Conservation (phyloP, 2,329 filamentous ascomycete species). For the Fusarium nygamai region DNA sequence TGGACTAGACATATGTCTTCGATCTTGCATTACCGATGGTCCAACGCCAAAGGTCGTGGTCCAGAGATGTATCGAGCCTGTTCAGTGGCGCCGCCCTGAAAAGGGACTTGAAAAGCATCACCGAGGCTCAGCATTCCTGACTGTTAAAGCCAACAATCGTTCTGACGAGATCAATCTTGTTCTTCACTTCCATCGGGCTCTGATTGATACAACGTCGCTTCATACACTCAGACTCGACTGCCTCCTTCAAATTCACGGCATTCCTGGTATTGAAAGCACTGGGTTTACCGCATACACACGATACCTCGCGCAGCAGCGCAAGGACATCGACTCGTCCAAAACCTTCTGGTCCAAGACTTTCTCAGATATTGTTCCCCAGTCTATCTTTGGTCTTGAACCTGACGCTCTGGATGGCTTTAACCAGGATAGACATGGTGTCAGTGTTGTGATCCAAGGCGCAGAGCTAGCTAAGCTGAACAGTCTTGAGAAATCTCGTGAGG, state of each 20-base stretch:
- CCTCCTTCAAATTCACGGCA: not conserved
- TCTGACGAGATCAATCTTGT: not conserved
- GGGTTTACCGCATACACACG: not conserved
- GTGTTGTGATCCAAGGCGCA: not conserved
- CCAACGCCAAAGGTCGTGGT: not conserved
- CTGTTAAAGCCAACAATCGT: not conserved
- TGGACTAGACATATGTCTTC: not conserved
- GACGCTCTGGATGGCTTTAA: not conserved
- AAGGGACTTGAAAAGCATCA: not conserved
- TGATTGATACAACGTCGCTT: not conserved
- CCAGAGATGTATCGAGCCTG: not conserved
- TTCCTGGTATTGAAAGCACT: slow-evolving; percentile 9
- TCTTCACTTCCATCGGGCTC: not conserved
- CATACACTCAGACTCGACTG: slow-evolving; percentile 4
- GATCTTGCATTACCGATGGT: not conserved
- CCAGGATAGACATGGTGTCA: slow-evolving; percentile 5
- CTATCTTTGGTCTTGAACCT: not conserved
- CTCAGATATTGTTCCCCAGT: not conserved
- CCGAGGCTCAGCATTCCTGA: not conserved
- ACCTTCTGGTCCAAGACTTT: not conserved
- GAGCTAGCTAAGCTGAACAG: not conserved
- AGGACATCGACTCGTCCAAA: not conserved
- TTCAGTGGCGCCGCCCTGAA: not conserved
- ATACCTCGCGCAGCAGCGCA: not conserved
- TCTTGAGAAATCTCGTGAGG: not conserved